Percentiles rank a stretch among this genome's conserved stretches.
Evolutionary conservation across 352 stramenopile species (phyloP).

Genomic region (Globisporangium emineosum): DNA sequence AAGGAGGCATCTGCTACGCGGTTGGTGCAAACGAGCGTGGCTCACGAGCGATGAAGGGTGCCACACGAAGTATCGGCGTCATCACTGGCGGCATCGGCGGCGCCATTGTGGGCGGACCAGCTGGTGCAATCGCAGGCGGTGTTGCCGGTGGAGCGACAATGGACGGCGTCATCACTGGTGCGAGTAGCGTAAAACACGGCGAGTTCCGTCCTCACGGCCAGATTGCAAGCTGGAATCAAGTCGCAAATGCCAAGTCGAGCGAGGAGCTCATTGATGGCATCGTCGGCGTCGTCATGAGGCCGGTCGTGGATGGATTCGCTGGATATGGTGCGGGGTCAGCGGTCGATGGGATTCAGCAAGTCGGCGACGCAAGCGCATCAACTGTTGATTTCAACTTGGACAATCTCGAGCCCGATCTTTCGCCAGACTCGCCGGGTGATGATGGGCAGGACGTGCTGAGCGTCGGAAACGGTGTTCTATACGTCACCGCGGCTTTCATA

Average conservation of each 20-base stretch:
- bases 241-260: conserved; percentile 2
- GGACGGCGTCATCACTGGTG: conserved; percentile 16
- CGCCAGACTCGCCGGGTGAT: no score
- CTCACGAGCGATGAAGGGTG: conserved; percentile 16
- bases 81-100: conserved; percentile 11
- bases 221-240: conserved; percentile 13
- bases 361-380: no score
- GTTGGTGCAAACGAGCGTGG: conserved; percentile 2
- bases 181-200: conserved; percentile 11
- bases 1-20: conserved; percentile 9
- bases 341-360: no score
- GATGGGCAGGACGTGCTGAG: no score
- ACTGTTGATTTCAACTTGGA: no score
- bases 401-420: no score
- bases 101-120: conserved; percentile 9
- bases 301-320: conserved; percentile 6
- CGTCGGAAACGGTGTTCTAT: no score
- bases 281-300: conserved; percentile 6
- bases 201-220: conserved; percentile 17
- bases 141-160: conserved; percentile 12
- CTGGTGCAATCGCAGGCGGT: conserved; percentile 11
- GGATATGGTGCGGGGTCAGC: no score
- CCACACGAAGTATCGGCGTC: conserved; percentile 10
- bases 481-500: no score
- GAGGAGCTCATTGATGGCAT: conserved; percentile 13